Evolutionary conservation across 2,329 filamentous ascomycete genomes (phyloP).

Genomic region (Torrubiella hemipterigena): DNA sequence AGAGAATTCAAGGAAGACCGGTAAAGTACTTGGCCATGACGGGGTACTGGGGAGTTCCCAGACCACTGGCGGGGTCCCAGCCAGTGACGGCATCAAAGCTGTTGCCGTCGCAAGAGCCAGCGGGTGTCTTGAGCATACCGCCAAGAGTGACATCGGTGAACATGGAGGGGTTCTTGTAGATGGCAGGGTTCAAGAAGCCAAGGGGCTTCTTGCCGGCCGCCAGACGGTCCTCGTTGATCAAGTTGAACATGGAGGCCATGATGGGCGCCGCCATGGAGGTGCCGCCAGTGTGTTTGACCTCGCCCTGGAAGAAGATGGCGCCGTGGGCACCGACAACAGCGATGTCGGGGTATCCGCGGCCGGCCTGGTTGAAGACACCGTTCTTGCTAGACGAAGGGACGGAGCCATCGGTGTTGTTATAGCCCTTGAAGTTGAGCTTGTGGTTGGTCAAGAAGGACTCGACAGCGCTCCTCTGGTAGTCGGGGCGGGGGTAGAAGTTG

Average conservation of each 20-base stretch:
- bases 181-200: slow-evolving; percentile 16
- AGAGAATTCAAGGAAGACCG: too few species aligned
- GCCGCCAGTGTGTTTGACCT: slow-evolving; percentile 10
- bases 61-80: slow-evolving; percentile 2
- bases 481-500: slow-evolving; percentile 31
- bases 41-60: slow-evolving; percentile 6
- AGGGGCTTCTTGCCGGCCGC: slow-evolving; percentile 22
- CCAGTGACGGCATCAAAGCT: neutral
- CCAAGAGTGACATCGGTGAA: slow-evolving; percentile 4
- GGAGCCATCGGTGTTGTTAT: slow-evolving; percentile 17
- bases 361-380: slow-evolving; percentile 23
- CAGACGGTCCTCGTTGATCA: slow-evolving; percentile 7
- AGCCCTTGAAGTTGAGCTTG: slow-evolving; percentile 21
- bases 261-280: slow-evolving; percentile 8
- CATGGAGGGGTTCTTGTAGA: slow-evolving; percentile 3
- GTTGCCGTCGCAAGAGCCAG: neutral
- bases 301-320: slow-evolving; percentile 19
- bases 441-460: slow-evolving; percentile 15
- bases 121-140: slow-evolving; percentile 4
- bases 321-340: slow-evolving; percentile 31
- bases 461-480: slow-evolving; percentile 31
- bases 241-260: slow-evolving; percentile 8
- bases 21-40: too few species aligned
- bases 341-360: slow-evolving; percentile 25
- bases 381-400: slow-evolving; percentile 20